Percentiles rank a stretch among this genome's conserved stretches.
Evolutionary conservation across 306 rosid genomes (phyloP).

Genomic region (Lathyrus sativus): DNA sequence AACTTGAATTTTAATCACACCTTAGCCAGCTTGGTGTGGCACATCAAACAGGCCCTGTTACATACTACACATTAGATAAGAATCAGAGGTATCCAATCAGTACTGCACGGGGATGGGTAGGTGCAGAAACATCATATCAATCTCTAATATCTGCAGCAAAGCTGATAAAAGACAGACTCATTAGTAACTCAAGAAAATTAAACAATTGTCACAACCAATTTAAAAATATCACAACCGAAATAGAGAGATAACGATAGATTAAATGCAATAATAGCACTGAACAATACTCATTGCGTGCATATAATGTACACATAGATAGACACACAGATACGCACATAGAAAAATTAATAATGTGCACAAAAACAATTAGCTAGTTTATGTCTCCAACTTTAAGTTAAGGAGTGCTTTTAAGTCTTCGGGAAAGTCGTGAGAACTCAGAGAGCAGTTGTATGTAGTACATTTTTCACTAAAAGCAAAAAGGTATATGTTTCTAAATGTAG

Average conservation of each 20-base stretch:
- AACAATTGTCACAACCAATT: slow-evolving; percentile 17
- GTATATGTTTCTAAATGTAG: background rate
- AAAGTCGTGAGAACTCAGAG: background rate
- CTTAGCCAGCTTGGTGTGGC: slow-evolving; percentile 29
- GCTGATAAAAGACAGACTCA: slow-evolving; percentile 23
- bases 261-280: slow-evolving; percentile 11
- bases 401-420: background rate
- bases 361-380: background rate
- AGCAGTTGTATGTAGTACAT: background rate
- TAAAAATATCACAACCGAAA: slow-evolving; percentile 29
- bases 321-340: background rate
- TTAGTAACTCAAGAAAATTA: slow-evolving; percentile 29
- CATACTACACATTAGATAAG: slow-evolving; percentile 27
- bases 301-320: background rate
- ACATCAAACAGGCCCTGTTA: slow-evolving; percentile 26
- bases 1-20: slow-evolving; percentile 23
- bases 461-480: background rate
- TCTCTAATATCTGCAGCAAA: slow-evolving; percentile 46
- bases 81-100: slow-evolving; percentile 21
- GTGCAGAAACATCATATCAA: slow-evolving; percentile 13
- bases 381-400: background rate
- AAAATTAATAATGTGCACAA: slow-evolving; percentile 15
- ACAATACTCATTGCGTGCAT: slow-evolving; percentile 9
- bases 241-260: slow-evolving; percentile 26
- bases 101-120: slow-evolving; percentile 10